Evolutionary conservation across 148 eudicot species (phyloP).

Genomic region (Vaccinium vitisidaea): DNA sequence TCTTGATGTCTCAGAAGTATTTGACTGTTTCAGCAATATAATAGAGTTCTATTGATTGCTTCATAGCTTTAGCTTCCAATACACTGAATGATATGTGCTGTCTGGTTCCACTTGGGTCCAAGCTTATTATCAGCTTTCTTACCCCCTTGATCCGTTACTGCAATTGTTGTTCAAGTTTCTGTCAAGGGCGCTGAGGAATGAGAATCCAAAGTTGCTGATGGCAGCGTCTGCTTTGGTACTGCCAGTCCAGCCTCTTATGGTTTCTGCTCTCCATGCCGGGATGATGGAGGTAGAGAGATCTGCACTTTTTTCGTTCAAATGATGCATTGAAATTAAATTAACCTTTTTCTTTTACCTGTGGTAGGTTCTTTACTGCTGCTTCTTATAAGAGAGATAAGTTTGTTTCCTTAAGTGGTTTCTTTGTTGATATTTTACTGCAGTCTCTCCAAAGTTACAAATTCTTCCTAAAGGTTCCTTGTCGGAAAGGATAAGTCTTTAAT

Average conservation of each 20-base stretch:
- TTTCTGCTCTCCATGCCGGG: constrained; percentile 90
- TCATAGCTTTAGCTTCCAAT: background rate
- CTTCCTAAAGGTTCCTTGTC: background rate
- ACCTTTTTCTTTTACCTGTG: background rate
- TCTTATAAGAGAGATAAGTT: background rate
- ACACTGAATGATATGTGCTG: background rate
- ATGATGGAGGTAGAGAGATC: constrained; percentile 80
- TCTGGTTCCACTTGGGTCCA: background rate
- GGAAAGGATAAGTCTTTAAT: background rate
- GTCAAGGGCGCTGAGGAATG: constrained; percentile 74
- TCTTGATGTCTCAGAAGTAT: background rate
- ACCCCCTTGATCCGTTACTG: background rate
- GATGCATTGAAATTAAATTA: background rate
- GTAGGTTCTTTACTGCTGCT: background rate
- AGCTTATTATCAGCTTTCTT: background rate
- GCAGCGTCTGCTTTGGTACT: constrained; percentile 84
- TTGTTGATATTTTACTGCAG: background rate
- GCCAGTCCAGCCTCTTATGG: constrained; percentile 95
- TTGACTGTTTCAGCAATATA: constrained; percentile 1
- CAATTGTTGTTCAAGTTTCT: constrained; percentile 57
- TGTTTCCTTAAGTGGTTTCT: background rate
- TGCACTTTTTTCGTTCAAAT: background rate
- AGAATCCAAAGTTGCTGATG: constrained; percentile 83
- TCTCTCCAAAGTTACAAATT: background rate
- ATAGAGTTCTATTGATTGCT: background rate